Percentiles rank a stretch among this genome's conserved stretches.
phyloP scores from a whole-genome alignment of 768 basidiomycete genomes.

The Lactarius quietus region DNA sequence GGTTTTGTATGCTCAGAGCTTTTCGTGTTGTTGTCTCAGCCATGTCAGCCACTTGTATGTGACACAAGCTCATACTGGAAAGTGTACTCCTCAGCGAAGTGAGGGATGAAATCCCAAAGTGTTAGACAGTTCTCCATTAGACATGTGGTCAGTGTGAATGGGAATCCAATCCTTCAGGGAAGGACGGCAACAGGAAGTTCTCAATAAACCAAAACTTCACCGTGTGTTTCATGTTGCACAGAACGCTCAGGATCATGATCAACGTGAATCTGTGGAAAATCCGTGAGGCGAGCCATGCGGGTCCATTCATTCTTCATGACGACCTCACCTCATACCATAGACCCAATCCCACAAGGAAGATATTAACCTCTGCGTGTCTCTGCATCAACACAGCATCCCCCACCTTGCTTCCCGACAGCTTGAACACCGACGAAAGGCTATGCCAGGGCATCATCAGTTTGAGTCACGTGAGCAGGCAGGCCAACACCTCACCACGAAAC shows the following conservation, averaged over 20 bases:
- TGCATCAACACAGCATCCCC: slow-evolving; percentile 28
- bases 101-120: slow-evolving; percentile 83
- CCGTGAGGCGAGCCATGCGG: slow-evolving; percentile 6
- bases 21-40: slow-evolving; percentile 95
- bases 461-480: not conserved
- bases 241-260: slow-evolving; percentile 96
- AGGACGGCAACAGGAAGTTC: slow-evolving; percentile 97
- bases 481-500: slow-evolving; percentile 47
- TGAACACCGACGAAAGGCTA: slow-evolving; percentile 32
- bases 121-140: slow-evolving; percentile 5
- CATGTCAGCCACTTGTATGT: slow-evolving; percentile 99
- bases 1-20: slow-evolving; percentile 99
- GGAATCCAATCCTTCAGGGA: slow-evolving; percentile 66
- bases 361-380: slow-evolving; percentile 89
- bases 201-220: slow-evolving; percentile 99
- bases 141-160: too few species aligned
- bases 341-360: slow-evolving; percentile 98
- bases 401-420: slow-evolving; percentile 4
- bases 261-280: slow-evolving; percentile 80
- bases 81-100: slow-evolving; percentile 83
- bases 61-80: slow-evolving; percentile 96
- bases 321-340: slow-evolving; percentile 81
- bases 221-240: slow-evolving; percentile 90
- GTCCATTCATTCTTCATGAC: not conserved
- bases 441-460: slow-evolving; percentile 13